Conservation (phyloP, 2,329 filamentous ascomycete species). For the Phoma sp. region DNA sequence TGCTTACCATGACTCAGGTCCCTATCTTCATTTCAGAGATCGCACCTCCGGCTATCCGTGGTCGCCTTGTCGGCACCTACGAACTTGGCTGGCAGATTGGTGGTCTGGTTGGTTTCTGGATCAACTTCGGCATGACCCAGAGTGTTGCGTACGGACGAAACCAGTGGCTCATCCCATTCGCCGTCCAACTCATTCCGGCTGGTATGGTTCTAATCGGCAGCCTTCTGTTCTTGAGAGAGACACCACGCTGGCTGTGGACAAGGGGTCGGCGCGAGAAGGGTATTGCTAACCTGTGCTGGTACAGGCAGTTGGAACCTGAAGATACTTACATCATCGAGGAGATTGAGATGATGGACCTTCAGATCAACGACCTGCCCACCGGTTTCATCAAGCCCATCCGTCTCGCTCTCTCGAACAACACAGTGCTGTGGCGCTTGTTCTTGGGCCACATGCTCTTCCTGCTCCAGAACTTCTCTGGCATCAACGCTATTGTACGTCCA, state of each 20-base stretch:
- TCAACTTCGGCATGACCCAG: slow-evolving; percentile 55
- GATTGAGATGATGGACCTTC: slow-evolving; percentile 72
- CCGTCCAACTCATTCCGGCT: slow-evolving; percentile 71
- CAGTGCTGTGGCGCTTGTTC: slow-evolving; percentile 74
- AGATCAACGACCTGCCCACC: slow-evolving; percentile 72
- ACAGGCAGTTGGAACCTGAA: slow-evolving; percentile 64
- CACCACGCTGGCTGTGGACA: slow-evolving; percentile 54
- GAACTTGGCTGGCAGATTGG: slow-evolving; percentile 60
- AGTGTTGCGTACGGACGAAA: slow-evolving; percentile 53
- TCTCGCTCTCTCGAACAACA: slow-evolving; percentile 40
- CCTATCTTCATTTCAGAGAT: slow-evolving; percentile 69
- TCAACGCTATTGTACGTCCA: slow-evolving; percentile 68
- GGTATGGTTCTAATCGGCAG: slow-evolving; percentile 61
- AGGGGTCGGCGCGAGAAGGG: slow-evolving; percentile 52
- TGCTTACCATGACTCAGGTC: slow-evolving; percentile 54
- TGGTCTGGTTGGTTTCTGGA: slow-evolving; percentile 52
- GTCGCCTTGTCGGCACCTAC: slow-evolving; percentile 61
- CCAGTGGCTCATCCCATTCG: slow-evolving; percentile 61
- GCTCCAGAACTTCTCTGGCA: slow-evolving; percentile 79
- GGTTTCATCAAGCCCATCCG: slow-evolving; percentile 72
- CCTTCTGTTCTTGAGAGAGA: slow-evolving; percentile 53
- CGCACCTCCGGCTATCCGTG: slow-evolving; percentile 65
- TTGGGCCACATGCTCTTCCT: slow-evolving; percentile 79
- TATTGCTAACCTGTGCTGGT: slow-evolving; percentile 64
- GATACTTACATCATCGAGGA: slow-evolving; percentile 78